Conservation (phyloP, 768 basidiomycete genomes). For the Lactifluus subvellereus region DNA sequence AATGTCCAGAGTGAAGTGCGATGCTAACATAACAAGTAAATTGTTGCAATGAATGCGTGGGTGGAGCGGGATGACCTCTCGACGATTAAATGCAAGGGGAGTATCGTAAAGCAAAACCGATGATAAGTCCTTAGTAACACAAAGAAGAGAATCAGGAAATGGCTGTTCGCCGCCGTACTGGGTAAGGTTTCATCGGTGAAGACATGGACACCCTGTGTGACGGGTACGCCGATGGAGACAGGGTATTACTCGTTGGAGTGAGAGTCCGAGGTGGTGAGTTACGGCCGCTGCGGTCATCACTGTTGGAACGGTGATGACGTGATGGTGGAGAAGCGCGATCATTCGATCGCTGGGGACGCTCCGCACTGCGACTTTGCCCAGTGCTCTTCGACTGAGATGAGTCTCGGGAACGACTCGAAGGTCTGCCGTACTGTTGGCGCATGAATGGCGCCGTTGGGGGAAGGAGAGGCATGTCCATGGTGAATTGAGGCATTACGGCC, state of each 20-base stretch:
- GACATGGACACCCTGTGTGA: neutral
- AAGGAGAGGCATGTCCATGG: conserved; percentile 25
- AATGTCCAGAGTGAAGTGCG: conserved; percentile 16
- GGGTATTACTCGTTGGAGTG: neutral
- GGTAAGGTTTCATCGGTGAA: neutral
- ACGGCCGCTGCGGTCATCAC: conserved; percentile 13
- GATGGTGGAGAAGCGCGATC: conserved; percentile 6
- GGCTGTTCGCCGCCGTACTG: conserved; percentile 14
- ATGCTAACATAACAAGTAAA: conserved; percentile 10
- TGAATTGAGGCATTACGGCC: conserved; percentile 21
- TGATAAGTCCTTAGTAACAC: conserved; percentile 13
- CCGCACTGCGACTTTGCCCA: conserved; percentile 17
- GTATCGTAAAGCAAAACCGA: conserved; percentile 13
- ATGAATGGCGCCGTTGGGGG: conserved; percentile 26
- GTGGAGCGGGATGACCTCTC: neutral
- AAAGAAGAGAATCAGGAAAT: conserved; percentile 14
- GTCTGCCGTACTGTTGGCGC: conserved; percentile 19
- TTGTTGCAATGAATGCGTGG: conserved; percentile 20
- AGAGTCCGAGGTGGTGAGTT: conserved; percentile 1
- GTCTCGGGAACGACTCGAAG: conserved; percentile 10
- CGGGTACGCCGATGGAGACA: neutral
- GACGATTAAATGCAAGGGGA: conserved; percentile 15
- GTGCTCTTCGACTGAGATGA: conserved; percentile 2
- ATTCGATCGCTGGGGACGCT: conserved; percentile 9
- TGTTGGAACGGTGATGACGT: conserved; percentile 21